Base-by-base conservation (phyloP, 306 rosid species). In the Vachellia pachyceras region DNA sequence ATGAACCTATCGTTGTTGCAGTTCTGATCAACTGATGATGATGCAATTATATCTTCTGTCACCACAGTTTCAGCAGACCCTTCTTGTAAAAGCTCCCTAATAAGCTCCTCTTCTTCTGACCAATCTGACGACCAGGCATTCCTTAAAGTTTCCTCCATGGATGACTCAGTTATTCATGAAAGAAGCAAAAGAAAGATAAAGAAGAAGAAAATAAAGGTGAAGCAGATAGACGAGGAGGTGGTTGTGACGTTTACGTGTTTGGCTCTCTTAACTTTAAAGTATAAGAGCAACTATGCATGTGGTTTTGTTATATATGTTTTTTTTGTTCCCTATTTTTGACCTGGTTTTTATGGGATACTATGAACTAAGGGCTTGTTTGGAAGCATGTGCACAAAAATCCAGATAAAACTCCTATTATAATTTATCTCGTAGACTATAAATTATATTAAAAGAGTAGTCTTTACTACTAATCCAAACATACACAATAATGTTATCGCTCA, bases 51-150 rank as follows among this genome's bases (percentile, higher is more conserved):
- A n/a, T 35, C 69, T 33, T 64, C 69, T 64, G 69, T 37, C 5
- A 64, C 20, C 42, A 2, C 69, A 12, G 37, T 10, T 17, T 89
- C 78, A 12, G 95, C 91, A 72, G 97, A 77, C 10, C 63, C 92
- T 54, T n/a, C n/a, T n/a, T 90, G 92, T 14, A 92, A 65, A 75
- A 92, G 95, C 89, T 90, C 94, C 81, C 77, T 88, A 74, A 92
- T 80, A 22, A 95, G 89, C 71, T 91, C 94, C 20, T 91, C 94
- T 39, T 92, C 94, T 47, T 84, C 69, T 15, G 69, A 85, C 79
- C 88, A 83, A 29, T 86, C 87, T 65, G 90, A 76, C 10, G 49
- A 44, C 93, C 41, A 87, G 73, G 80, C 22, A n/a, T 69, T 70
- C 86, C 84, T 84, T 68, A 67, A 2, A 14, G 17, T 65, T 23